phyloP scores from a whole-genome alignment of 2,329 filamentous ascomycete genomes.

The Xylaria sp. region DNA sequence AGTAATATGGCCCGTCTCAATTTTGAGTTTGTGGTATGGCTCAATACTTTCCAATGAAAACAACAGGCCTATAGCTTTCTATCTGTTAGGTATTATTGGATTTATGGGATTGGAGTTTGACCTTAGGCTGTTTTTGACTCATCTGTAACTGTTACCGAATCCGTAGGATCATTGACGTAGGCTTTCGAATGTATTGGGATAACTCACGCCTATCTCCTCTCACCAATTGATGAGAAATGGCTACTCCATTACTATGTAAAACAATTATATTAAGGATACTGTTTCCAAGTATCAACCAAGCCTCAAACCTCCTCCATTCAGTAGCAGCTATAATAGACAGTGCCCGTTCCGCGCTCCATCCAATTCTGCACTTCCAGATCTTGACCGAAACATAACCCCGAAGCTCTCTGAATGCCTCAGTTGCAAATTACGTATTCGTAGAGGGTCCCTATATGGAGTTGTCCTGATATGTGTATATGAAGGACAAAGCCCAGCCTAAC shows the following conservation, averaged over 20 bases:
- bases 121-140: background rate
- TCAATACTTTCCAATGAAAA: background rate
- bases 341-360: too few species aligned
- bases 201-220: background rate
- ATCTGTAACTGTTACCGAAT: background rate
- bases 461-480: too few species aligned
- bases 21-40: too few species aligned
- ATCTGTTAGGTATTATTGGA: background rate
- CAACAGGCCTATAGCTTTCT: background rate
- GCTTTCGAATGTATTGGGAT: background rate
- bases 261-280: too few species aligned
- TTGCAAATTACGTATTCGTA: too few species aligned
- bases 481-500: too few species aligned
- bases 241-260: background rate
- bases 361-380: too few species aligned
- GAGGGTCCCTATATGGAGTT: too few species aligned
- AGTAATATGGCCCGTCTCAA: too few species aligned
- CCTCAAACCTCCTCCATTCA: conserved; percentile 28
- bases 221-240: background rate
- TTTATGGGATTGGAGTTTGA: background rate
- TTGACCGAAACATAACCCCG: too few species aligned
- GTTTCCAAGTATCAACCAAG: background rate
- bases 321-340: too few species aligned
- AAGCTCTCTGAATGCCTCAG: too few species aligned
- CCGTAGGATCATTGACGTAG: background rate